Evolutionary conservation across 768 basidiomycete species (phyloP), one percentile per base, ranked within the genome.

Genomic region (Harrya chromipes): DNA sequence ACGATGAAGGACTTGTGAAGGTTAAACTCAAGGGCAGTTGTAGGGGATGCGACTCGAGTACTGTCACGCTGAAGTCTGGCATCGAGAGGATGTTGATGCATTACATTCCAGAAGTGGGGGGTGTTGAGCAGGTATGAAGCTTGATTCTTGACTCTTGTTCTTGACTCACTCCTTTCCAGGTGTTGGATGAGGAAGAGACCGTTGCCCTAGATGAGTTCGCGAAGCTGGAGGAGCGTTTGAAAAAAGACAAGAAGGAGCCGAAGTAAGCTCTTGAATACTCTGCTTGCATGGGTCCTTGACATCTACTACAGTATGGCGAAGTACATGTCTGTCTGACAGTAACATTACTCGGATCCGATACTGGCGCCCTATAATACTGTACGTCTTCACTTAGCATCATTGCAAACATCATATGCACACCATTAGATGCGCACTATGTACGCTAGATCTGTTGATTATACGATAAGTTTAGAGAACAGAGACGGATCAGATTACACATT

Each of bases 31-130:
- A 98, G 75, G 97, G 97, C 24, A 95, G 93, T 63, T 99, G 97
- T 70, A 76, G 97, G 66, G 97, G 97, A 13, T 98, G 97, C 67
- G 84, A 84, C 55, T 93, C 90, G 27, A 94, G 91, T 65, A 84
- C 90, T 6, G 94, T 98, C 29, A 99, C 97, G 14, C 73, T 99
- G 49, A 99, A 98, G 78, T 84, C 82, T 53, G 97, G 97, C 9
- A 97, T 99, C 46, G 97, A 99, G 72, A 78, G 97, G 55, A 98
- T 99, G 97, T 73, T 99, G 60, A 94, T 92, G 92, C 95, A 98
- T 71, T 98, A 98, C 63, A 92, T 99, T 46, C 95, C 95, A 2
- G 90, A 95, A 70, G 93, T 95, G 34, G 89, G 92, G 68, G 87
- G 84, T 21, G 89, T 94, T 8, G 87, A 93, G 60, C 90, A 94